phyloP scores from a whole-genome alignment of 192 early-diverging fungal genomes.

The Linnemannia hyalina region DNA sequence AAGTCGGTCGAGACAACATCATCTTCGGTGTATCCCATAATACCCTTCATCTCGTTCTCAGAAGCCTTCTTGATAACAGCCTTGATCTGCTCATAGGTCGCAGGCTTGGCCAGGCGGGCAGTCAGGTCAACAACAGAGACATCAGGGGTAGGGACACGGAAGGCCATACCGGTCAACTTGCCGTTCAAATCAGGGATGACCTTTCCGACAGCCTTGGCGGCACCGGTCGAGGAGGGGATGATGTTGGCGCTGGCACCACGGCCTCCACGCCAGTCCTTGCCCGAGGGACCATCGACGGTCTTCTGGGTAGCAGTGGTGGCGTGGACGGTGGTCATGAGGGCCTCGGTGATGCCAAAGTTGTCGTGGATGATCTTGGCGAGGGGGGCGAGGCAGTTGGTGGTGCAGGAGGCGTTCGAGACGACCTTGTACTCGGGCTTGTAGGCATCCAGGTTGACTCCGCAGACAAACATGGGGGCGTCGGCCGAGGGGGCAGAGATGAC shows the following conservation, averaged over 20 bases:
- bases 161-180: slow-evolving; percentile 99
- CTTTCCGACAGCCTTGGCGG: slow-evolving; percentile 99
- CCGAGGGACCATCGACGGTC: slow-evolving; percentile 98
- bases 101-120: slow-evolving; percentile 89
- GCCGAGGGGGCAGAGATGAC: slow-evolving; percentile 97
- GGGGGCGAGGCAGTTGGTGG: slow-evolving; percentile 99
- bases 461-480: slow-evolving; percentile 99
- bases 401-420: slow-evolving; percentile 99
- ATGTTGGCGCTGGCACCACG: slow-evolving; percentile 96
- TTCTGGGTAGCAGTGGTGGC: slow-evolving; percentile 99
- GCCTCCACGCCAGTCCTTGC: slow-evolving; percentile 97
- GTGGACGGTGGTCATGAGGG: slow-evolving; percentile 99
- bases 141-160: slow-evolving; percentile 93
- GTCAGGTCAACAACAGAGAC: slow-evolving; percentile 99
- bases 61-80: slow-evolving; percentile 87
- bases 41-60: slow-evolving; percentile 83
- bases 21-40: slow-evolving; percentile 95
- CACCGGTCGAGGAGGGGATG: slow-evolving; percentile 97
- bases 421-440: slow-evolving; percentile 91
- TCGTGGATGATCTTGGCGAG: slow-evolving; percentile 97
- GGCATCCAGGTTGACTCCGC: slow-evolving; percentile 95
- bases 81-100: slow-evolving; percentile 94
- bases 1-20: slow-evolving; percentile 96
- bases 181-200: slow-evolving; percentile 94
- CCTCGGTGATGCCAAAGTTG: slow-evolving; percentile 96